phyloP scores from a whole-genome alignment of 1,284 basidiomycete genomes.

The Cutaneotrichosporon arboriforme region DNA sequence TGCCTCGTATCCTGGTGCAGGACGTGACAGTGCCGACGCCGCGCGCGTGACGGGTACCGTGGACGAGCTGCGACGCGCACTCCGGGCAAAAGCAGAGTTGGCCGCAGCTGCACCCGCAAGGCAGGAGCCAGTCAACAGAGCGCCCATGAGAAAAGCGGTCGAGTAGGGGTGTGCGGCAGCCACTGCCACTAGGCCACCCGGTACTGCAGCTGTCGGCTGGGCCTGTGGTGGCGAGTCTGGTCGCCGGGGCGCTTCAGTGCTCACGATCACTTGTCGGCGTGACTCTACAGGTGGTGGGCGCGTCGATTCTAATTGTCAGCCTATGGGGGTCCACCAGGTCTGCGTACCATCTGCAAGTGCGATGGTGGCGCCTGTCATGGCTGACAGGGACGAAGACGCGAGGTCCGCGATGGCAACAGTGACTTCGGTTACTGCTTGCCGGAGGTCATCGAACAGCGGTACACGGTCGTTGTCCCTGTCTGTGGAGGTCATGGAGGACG shows the following conservation, averaged over 20 bases:
- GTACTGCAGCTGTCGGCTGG: constrained; percentile 1
- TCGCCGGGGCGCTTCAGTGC: too few relatives aligned
- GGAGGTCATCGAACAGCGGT: not conserved
- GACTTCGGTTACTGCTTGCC: not conserved
- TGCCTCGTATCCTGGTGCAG: not conserved
- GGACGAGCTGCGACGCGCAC: not conserved
- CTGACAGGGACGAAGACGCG: not conserved
- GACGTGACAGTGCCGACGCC: not conserved
- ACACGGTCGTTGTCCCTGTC: too few relatives aligned
- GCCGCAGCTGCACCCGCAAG: constrained; percentile 4
- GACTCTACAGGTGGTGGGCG: too few relatives aligned
- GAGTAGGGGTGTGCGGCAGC: constrained; percentile 15
- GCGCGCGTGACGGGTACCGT: not conserved
- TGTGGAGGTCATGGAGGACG: too few relatives aligned
- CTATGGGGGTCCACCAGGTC: too few relatives aligned
- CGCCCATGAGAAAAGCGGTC: constrained; percentile 17
- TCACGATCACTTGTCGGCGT: too few relatives aligned
- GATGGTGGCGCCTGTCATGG: too few relatives aligned
- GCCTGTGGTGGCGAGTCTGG: too few relatives aligned
- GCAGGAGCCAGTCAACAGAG: constrained; percentile 6
- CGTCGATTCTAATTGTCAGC: too few relatives aligned
- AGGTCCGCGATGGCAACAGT: not conserved
- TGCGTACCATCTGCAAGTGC: too few relatives aligned
- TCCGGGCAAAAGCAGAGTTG: not conserved
- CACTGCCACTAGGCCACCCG: not conserved